Conservation (phyloP, 2,329 filamentous ascomycete species). For the Aspergillus sergii region DNA sequence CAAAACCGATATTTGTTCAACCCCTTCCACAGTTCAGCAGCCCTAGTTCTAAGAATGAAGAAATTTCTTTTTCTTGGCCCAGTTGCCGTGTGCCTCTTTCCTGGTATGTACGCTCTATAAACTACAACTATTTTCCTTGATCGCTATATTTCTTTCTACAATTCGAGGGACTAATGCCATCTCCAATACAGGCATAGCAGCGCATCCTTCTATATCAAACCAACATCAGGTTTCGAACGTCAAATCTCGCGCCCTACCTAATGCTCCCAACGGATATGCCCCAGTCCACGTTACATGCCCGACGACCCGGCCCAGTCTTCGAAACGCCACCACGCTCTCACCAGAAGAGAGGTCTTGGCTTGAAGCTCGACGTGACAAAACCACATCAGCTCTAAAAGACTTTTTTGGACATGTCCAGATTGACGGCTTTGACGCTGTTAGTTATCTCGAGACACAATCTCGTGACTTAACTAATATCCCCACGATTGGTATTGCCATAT, state of each 20-base stretch:
- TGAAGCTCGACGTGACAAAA: conserved; percentile 68
- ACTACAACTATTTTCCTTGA: no score
- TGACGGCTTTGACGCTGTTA: conserved; percentile 68
- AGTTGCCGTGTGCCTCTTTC: no score
- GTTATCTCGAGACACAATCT: conserved; percentile 66
- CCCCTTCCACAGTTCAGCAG: no score
- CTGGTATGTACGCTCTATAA: no score
- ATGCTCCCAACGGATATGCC: conserved; percentile 70
- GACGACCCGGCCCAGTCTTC: conserved; percentile 65
- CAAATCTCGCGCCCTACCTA: conserved; percentile 50
- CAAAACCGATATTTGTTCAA: no score
- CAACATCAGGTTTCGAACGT: neutral
- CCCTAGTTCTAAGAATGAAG: no score
- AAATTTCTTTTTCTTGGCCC: no score
- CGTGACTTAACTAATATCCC: conserved; percentile 61
- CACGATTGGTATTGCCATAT: conserved; percentile 77
- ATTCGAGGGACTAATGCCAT: no score
- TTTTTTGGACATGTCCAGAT: conserved; percentile 76
- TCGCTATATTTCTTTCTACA: no score
- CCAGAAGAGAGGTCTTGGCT: conserved; percentile 76
- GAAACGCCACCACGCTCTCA: conserved; percentile 66
- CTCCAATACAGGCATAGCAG: neutral
- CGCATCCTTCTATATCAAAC: neutral
- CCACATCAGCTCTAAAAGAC: conserved; percentile 70
- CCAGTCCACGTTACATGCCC: conserved; percentile 72